These are phyloP conservation scores for Plectosphaerella cucumerina DNA, from an alignment of 2,329 filamentous ascomycete species.

Conservation along the genomic window DNA sequence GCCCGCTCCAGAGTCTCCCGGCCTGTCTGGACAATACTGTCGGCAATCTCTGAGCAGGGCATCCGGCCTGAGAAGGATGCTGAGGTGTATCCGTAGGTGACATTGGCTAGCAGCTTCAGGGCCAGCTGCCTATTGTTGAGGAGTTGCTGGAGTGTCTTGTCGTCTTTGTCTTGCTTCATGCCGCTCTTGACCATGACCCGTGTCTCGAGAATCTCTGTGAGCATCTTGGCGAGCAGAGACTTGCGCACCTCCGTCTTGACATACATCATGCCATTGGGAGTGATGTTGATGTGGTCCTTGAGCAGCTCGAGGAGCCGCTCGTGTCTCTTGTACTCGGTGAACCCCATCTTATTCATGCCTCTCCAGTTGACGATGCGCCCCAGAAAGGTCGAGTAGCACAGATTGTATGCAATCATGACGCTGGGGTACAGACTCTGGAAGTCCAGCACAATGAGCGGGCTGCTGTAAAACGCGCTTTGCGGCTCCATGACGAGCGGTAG, in stretches of 20 bases:
- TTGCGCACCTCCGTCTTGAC: conserved; percentile 80
- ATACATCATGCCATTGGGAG: conserved; percentile 97
- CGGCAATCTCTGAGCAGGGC: conserved; percentile 96
- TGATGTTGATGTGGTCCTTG: conserved; percentile 82
- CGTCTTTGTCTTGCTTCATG: conserved; percentile 90
- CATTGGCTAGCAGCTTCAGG: conserved; percentile 94
- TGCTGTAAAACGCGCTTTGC: conserved; percentile 88
- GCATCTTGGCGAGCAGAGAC: conserved; percentile 91
- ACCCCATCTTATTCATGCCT: conserved; percentile 92
- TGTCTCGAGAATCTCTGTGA: conserved; percentile 92
- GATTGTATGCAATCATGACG: conserved; percentile 99
- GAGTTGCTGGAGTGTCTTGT: conserved; percentile 78
- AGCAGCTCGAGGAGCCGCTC: conserved; percentile 72
- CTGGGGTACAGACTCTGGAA: conserved; percentile 96
- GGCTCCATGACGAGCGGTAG: conserved; percentile 96
- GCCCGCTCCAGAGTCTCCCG: conserved; percentile 92
- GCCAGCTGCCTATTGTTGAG: conserved; percentile 92
- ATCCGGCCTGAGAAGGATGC: conserved; percentile 95
- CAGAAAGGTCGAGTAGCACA: conserved; percentile 95
- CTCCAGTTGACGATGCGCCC: conserved; percentile 83
- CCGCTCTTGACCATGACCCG: conserved; percentile 96
- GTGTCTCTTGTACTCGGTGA: conserved; percentile 77
- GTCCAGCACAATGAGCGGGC: conserved; percentile 84
- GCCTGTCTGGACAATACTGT: conserved; percentile 95
- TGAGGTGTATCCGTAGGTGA: conserved; percentile 97